Percentiles rank a stretch among this genome's conserved stretches.
phyloP scores from a whole-genome alignment of 768 basidiomycete species.

The Lyophyllum semitale region DNA sequence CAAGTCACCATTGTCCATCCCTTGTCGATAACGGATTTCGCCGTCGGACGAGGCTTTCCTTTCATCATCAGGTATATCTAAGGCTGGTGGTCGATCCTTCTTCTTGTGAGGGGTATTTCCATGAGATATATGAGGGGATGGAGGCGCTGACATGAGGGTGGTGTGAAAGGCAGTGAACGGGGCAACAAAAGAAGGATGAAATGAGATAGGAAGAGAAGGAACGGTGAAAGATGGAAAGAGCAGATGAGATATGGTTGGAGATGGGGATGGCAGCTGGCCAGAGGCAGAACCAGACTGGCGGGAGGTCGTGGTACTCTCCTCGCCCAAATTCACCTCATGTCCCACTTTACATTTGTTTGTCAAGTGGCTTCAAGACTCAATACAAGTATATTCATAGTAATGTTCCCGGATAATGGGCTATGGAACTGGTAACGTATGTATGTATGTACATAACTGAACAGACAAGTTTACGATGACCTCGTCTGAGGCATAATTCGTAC shows the following conservation, averaged over 20 bases:
- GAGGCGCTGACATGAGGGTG: slow-evolving; percentile 44
- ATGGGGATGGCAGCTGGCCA: slow-evolving; percentile 13
- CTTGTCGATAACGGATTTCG: slow-evolving; percentile 41
- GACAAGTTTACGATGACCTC: no score
- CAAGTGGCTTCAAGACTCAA: slow-evolving; percentile 18
- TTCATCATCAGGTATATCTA: slow-evolving; percentile 45
- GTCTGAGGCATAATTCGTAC: neutral
- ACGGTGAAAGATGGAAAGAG: slow-evolving; percentile 14
- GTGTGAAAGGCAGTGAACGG: slow-evolving; percentile 15
- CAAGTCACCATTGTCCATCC: slow-evolving; percentile 13
- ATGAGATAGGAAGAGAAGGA: slow-evolving; percentile 25
- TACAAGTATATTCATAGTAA: no score
- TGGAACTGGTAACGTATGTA: no score
- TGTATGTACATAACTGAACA: no score
- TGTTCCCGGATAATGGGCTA: neutral
- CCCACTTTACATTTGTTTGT: slow-evolving; percentile 38
- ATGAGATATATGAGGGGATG: slow-evolving; percentile 38
- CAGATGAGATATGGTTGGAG: slow-evolving; percentile 13
- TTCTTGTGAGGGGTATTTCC: slow-evolving; percentile 40
- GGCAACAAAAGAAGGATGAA: slow-evolving; percentile 23
- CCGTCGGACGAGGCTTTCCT: slow-evolving; percentile 38
- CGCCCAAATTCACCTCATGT: slow-evolving; percentile 39
- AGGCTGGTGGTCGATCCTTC: slow-evolving; percentile 54
- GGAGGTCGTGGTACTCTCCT: slow-evolving; percentile 16
- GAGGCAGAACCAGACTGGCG: slow-evolving; percentile 17